These are phyloP conservation scores for Heterobasidion irregulare DNA, from an alignment of 1,284 basidiomycete genomes.

Conservation along the genomic window DNA sequence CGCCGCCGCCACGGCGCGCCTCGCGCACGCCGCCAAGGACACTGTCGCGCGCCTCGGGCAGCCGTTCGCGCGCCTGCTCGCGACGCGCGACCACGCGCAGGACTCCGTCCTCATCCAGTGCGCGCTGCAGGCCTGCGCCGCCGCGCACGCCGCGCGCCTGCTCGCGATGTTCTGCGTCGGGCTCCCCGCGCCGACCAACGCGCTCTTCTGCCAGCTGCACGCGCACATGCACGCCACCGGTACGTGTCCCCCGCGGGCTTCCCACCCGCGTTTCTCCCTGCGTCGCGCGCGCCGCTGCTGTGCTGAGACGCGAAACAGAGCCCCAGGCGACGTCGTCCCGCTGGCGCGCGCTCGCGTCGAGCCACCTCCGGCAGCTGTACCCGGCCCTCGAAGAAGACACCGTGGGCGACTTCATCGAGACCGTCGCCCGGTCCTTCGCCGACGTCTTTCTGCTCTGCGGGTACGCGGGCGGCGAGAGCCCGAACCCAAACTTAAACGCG, in stretches of 20 bases:
- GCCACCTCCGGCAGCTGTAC: constrained; percentile 57
- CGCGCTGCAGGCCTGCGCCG: constrained; percentile 60
- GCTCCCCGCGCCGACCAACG: constrained; percentile 59
- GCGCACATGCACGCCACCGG: constrained; percentile 54
- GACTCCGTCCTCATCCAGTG: constrained; percentile 70
- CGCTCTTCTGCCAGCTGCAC: constrained; percentile 56
- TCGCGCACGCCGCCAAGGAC: constrained; percentile 23
- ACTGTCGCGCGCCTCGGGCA: constrained; percentile 52
- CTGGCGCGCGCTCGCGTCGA: constrained; percentile 65
- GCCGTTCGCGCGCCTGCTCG: constrained; percentile 48
- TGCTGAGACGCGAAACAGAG: constrained; percentile 28
- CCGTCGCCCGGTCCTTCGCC: constrained; percentile 60
- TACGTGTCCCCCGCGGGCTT: no score
- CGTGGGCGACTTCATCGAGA: constrained; percentile 56
- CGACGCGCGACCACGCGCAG: constrained; percentile 56
- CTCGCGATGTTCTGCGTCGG: constrained; percentile 66
- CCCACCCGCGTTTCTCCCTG: no score
- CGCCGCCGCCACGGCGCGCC: constrained; percentile 40
- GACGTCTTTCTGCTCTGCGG: constrained; percentile 60
- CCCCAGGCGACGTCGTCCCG: constrained; percentile 68
- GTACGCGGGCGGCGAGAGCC: constrained; percentile 25
- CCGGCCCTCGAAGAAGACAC: constrained; percentile 58
- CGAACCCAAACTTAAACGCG: no score
- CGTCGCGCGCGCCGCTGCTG: constrained; percentile 1
- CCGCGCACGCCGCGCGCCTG: constrained; percentile 55